These are phyloP conservation scores for Geotrichum australiense DNA, from an alignment of 1,139 yeast genomes.

Conservation along the genomic window DNA sequence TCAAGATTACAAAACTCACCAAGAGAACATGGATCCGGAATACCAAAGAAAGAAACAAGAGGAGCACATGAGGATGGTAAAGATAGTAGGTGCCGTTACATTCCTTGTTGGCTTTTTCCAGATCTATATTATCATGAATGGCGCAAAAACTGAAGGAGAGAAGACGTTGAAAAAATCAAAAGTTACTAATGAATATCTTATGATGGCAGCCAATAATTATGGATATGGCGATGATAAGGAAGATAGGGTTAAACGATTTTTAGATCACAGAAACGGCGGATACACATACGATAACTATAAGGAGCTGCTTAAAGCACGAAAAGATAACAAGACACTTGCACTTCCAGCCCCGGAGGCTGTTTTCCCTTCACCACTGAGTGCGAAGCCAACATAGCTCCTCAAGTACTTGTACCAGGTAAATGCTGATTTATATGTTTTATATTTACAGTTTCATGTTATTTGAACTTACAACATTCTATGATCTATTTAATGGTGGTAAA, in stretches of 20 bases:
- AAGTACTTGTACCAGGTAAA: no score
- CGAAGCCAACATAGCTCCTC: no score
- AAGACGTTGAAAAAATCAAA: conserved; percentile 9
- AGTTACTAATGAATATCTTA: conserved; percentile 9
- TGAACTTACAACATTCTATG: no score
- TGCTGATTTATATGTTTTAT: no score
- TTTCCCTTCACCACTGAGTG: no score
- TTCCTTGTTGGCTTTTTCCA: conserved; percentile 28
- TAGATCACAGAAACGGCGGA: conserved; percentile 15
- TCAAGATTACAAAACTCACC: conserved; percentile 17
- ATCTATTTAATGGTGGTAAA: no score
- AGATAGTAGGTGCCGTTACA: conserved; percentile 23
- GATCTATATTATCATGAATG: conserved; percentile 18
- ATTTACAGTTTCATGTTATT: no score
- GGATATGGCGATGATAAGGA: conserved; percentile 15
- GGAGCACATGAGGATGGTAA: conserved; percentile 27
- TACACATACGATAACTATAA: conserved; percentile 14
- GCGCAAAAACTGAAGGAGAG: conserved; percentile 14
- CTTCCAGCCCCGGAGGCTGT: conserved; percentile 7
- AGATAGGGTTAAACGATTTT: conserved; percentile 12
- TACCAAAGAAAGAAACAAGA: conserved; percentile 29
- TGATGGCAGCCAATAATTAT: conserved; percentile 15
- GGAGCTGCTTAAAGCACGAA: conserved; percentile 6
- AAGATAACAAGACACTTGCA: conserved; percentile 6
- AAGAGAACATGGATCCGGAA: conserved; percentile 23